These are phyloP conservation scores for Moesziomyces globuligerus DNA, from an alignment of 1,284 basidiomycete genomes.

Conservation along the genomic window DNA sequence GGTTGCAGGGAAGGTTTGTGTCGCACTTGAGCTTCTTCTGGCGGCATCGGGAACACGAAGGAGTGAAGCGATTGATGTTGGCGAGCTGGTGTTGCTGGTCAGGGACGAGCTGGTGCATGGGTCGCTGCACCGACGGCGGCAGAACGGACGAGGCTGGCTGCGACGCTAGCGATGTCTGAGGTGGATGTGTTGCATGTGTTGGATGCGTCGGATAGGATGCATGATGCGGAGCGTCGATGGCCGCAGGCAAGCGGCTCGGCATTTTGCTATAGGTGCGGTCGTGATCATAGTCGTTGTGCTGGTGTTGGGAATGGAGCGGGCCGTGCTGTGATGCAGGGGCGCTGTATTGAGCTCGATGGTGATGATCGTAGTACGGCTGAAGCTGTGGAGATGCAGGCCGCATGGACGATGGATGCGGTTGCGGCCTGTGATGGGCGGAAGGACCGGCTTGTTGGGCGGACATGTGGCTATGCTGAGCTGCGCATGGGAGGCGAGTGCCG, in stretches of 20 bases:
- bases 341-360: background rate
- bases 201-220: too few species aligned
- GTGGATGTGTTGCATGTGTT: too few species aligned
- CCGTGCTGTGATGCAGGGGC: background rate
- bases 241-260: background rate
- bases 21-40: constrained; percentile 55
- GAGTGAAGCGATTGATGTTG: constrained; percentile 45
- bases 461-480: background rate
- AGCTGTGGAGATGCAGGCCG: background rate
- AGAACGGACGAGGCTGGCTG: constrained; percentile 6
- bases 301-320: background rate
- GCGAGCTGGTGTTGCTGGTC: constrained; percentile 44
- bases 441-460: too few species aligned
- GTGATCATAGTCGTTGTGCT: background rate
- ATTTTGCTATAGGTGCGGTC: background rate
- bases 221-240: too few species aligned
- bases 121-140: constrained; percentile 24
- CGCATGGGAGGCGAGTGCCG: background rate
- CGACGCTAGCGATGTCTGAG: background rate
- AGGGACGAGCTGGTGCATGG: constrained; percentile 32
- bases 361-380: background rate
- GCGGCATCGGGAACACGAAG: constrained; percentile 47
- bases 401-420: background rate
- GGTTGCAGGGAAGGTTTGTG: constrained; percentile 46
- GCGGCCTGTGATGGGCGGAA: background rate